phyloP scores from a whole-genome alignment of 331 rosid species.

The Phaseolus coccineus region DNA sequence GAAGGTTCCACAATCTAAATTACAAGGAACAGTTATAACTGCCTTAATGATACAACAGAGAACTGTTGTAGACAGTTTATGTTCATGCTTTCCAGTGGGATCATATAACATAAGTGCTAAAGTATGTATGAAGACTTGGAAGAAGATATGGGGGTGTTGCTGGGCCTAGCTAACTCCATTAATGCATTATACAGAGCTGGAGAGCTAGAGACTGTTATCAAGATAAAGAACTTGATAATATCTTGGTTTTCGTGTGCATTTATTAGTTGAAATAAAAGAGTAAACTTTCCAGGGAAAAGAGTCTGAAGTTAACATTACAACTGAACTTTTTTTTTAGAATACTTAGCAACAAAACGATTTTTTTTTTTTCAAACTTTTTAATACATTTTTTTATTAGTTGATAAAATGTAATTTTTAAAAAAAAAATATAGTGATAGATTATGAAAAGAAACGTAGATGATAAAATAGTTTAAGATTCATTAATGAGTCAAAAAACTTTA shows the following conservation, averaged over 20 bases:
- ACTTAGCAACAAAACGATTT: too few species aligned
- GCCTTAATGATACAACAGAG: slow-evolving; percentile 64
- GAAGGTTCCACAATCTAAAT: slow-evolving; percentile 63
- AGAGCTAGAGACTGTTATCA: slow-evolving; percentile 68
- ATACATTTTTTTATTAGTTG: too few species aligned
- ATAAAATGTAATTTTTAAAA: too few species aligned
- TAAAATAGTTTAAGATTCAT: too few species aligned
- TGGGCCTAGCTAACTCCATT: slow-evolving; percentile 86
- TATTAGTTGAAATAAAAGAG: slow-evolving; percentile 44
- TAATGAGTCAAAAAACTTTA: too few species aligned
- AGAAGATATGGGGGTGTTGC: slow-evolving; percentile 96
- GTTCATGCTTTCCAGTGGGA: slow-evolving; percentile 60
- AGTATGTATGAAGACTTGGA: slow-evolving; percentile 60
- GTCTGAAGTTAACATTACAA: slow-evolving; percentile 27
- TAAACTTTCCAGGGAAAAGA: slow-evolving; percentile 44
- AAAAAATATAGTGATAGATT: too few species aligned
- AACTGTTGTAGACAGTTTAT: slow-evolving; percentile 69
- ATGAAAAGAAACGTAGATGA: too few species aligned
- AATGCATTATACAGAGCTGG: slow-evolving; percentile 83
- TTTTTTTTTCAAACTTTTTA: too few species aligned
- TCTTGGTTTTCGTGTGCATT: slow-evolving; percentile 82
- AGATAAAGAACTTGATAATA: slow-evolving; percentile 69
- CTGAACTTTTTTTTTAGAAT: too few species aligned
- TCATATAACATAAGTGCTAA: slow-evolving; percentile 45
- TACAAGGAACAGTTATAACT: slow-evolving; percentile 67